Base-by-base conservation (phyloP, 2,329 filamentous ascomycete genomes). In the Aspergillus aculeatus region DNA sequence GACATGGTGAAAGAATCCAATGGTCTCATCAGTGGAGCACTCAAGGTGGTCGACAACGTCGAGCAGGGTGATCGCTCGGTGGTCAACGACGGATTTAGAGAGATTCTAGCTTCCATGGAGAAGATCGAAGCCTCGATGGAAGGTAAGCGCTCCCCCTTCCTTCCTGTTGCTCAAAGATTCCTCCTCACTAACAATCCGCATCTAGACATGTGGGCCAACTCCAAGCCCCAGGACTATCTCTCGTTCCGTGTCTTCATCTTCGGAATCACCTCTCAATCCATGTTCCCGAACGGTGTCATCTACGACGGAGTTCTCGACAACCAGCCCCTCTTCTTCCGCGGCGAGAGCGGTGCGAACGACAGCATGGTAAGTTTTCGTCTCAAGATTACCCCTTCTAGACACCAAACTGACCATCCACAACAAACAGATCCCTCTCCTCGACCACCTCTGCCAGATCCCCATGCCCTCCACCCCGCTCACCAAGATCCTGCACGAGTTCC, bases 171-270 rank as follows among this genome's bases (percentile, higher is more conserved):
- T 24, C 23, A 35, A 12, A 35, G 32, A 35, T 9, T 19, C 16
- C 38, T 44, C 38, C 32, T 51, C 6, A 21, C 12, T 44, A n/a
- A 50, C 54, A 57, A 41, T 57, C 51, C 55, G 56, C 35, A 44
- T 32, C 16, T 24, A 86, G 84, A 82, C 49, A 98, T 98, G 94
- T 97, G 93, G 94, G 84, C 83, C 61, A 91, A 92, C 75, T 95
- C 90, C 58, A 90, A 90, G 68, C 93, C 93, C 2, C 83, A 84
- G 19, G 86, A 92, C 66, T 97, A 97, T 79, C 91, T 90, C 60
- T 89, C 86, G 67, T 97, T 96, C 85, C 89, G 93, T 47, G 96
- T 94, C 11, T 97, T 97, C 81, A 97, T 97, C 79, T 96, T 96
- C 72, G 94, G 94, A 68, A 96, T 97, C 77, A 96, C 92, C 1